phyloP scores from a whole-genome alignment of 257 asterid species.

The Cordia subcordata region DNA sequence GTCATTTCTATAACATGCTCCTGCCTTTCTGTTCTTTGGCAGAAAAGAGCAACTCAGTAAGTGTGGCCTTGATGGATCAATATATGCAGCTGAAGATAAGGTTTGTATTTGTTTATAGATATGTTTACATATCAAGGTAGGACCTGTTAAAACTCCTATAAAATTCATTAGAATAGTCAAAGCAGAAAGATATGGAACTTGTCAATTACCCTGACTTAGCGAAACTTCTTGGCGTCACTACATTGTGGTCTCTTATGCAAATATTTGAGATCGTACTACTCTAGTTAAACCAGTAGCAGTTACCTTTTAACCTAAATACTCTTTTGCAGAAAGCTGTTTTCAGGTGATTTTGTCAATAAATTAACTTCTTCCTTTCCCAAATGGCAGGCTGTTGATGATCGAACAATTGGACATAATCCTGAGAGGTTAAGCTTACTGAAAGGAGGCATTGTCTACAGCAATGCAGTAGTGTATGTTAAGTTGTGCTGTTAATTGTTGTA shows the following conservation, averaged over 20 bases:
- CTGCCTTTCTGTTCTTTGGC: slow-evolving; percentile 23
- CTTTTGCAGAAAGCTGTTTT: background rate
- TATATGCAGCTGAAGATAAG: slow-evolving; percentile 75
- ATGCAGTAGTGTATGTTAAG: slow-evolving; percentile 70
- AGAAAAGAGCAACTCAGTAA: slow-evolving; percentile 82
- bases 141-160: too few relatives aligned
- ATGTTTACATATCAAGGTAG: too few relatives aligned
- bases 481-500: slow-evolving; percentile 4
- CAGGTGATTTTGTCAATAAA: background rate
- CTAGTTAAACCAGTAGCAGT: too few relatives aligned
- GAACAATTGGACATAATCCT: slow-evolving; percentile 89
- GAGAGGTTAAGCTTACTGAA: slow-evolving; percentile 87
- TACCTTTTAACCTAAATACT: background rate
- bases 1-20: background rate
- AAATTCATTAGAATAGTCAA: too few relatives aligned
- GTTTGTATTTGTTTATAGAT: slow-evolving; percentile 14
- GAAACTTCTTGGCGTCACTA: too few relatives aligned
- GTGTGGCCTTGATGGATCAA: slow-evolving; percentile 84
- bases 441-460: slow-evolving; percentile 90
- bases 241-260: too few relatives aligned
- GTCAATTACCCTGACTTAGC: too few relatives aligned
- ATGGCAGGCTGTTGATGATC: slow-evolving; percentile 80
- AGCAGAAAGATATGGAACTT: too few relatives aligned
- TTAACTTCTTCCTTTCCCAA: slow-evolving; percentile 17
- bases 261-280: too few relatives aligned